These are phyloP conservation scores for Saccharomyces cerevisiae DNA, from an alignment of 805 yeast species.

Conservation along the genomic window DNA sequence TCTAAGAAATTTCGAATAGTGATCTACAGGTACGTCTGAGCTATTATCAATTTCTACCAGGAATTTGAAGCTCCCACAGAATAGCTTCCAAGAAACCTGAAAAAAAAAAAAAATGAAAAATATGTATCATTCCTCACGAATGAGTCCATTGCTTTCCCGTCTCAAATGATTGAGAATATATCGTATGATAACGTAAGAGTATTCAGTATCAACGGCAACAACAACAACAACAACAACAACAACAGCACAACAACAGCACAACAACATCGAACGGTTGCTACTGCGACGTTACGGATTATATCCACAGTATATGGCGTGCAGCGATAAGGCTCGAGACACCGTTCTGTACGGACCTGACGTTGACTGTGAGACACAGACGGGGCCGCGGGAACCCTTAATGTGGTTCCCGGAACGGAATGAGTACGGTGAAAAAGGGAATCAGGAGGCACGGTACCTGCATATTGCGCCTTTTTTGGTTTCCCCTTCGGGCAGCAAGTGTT, in stretches of 20 bases:
- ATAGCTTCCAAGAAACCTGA: neutral
- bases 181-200: neutral
- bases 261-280: neutral
- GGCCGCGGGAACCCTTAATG: neutral
- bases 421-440: neutral
- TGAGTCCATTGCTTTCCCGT: neutral
- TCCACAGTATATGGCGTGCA: neutral
- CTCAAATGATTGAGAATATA: neutral
- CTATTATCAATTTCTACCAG: neutral
- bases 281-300: neutral
- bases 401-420: neutral
- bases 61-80: neutral
- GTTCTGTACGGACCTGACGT: neutral
- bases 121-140: neutral
- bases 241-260: neutral
- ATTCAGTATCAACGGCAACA: neutral
- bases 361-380: neutral
- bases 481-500: neutral
- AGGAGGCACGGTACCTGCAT: neutral
- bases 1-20: neutral
- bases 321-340: neutral
- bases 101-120: constrained; percentile 3
- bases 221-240: neutral
- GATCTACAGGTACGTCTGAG: neutral
- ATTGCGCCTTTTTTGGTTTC: neutral